Evolutionary conservation across 306 rosid species (phyloP).

Genomic region (Glycine tomentella): DNA sequence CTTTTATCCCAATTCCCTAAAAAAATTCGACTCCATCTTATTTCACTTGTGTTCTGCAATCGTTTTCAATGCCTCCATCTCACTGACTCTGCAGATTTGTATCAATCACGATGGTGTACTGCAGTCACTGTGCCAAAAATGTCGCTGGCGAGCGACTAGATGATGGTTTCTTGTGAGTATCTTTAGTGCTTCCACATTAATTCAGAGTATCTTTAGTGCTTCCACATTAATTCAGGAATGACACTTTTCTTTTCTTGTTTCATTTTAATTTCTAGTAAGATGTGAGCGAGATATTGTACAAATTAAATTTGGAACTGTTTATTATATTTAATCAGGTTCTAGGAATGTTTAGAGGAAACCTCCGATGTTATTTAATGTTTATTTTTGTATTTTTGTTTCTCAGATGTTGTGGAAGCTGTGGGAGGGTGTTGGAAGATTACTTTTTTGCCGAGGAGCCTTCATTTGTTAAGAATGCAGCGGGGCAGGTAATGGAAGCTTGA

Average conservation of each 20-base stretch:
- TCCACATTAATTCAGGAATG: neutral
- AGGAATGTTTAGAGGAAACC: slow-evolving; percentile 28
- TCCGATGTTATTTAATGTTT: neutral
- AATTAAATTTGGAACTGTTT: slow-evolving; percentile 1
- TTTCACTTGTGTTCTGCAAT: neutral
- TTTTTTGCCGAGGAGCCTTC: slow-evolving; percentile 30
- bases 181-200: neutral
- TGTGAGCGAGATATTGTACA: neutral
- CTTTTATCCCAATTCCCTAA: neutral
- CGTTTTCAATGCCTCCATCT: neutral
- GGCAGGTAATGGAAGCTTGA: slow-evolving; percentile 38
- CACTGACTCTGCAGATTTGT: neutral
- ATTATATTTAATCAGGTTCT: neutral
- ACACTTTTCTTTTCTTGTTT: neutral
- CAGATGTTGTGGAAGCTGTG: slow-evolving; percentile 45
- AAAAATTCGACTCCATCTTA: slow-evolving; percentile 3
- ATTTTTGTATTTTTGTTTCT: neutral
- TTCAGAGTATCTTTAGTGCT: neutral
- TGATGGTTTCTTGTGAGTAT: slow-evolving; percentile 45
- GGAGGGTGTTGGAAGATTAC: slow-evolving; percentile 46
- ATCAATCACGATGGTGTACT: slow-evolving; percentile 34
- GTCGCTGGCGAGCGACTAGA: slow-evolving; percentile 4
- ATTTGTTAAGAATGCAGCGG: slow-evolving; percentile 36
- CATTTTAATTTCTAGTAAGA: neutral
- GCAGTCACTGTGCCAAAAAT: slow-evolving; percentile 36